Conservation (phyloP, 768 basidiomycete genomes). For the Pisolithus tinctorius region DNA sequence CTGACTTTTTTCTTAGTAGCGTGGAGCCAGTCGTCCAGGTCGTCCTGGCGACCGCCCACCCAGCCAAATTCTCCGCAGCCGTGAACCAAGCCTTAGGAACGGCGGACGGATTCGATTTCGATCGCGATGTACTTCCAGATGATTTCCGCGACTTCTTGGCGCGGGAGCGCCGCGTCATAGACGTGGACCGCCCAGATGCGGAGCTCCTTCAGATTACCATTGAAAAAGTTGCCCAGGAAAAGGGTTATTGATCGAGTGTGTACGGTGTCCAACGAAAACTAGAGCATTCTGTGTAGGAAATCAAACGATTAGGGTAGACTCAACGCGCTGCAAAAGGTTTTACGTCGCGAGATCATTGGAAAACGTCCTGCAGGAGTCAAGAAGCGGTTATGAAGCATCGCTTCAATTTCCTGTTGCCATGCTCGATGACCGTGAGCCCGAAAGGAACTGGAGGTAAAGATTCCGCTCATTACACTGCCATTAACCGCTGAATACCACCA, state of each 20-base stretch:
- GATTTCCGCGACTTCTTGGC: constrained; percentile 81
- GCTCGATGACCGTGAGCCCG: too few relatives aligned
- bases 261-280: neutral
- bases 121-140: constrained; percentile 70
- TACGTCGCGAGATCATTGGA: too few relatives aligned
- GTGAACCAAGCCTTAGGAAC: constrained; percentile 70
- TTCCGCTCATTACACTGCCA: too few relatives aligned
- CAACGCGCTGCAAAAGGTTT: too few relatives aligned
- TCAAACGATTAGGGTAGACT: neutral
- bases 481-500: too few relatives aligned
- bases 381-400: too few relatives aligned
- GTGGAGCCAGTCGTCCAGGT: constrained; percentile 52
- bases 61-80: constrained; percentile 94
- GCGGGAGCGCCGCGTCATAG: constrained; percentile 69
- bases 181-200: constrained; percentile 63
- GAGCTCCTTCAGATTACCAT: constrained; percentile 65
- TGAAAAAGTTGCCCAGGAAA: constrained; percentile 17
- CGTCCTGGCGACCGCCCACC: constrained; percentile 91
- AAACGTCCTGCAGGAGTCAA: too few relatives aligned
- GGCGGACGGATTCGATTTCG: constrained; percentile 63
- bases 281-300: neutral
- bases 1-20: constrained; percentile 27
- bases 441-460: too few relatives aligned
- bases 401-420: too few relatives aligned
- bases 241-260: neutral